Percentiles rank a stretch among this genome's conserved stretches.
Conservation (phyloP, 2,329 filamentous ascomycete genomes). For the Alternaria hordeiaustralica region DNA sequence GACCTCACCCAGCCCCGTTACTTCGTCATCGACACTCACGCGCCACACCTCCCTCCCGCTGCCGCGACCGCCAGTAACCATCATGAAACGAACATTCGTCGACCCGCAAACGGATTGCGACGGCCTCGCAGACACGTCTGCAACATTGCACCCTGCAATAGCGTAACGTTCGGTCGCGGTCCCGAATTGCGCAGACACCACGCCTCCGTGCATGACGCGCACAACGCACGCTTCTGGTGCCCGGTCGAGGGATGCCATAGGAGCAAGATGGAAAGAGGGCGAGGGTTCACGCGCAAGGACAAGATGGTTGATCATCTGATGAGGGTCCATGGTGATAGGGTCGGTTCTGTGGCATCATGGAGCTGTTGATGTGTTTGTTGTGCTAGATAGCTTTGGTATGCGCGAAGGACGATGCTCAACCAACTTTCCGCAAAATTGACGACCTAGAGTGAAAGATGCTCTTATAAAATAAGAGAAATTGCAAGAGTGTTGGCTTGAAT, state of each 20-base stretch:
- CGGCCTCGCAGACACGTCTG: neutral
- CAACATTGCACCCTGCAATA: neutral
- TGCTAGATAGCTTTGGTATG: too few species aligned
- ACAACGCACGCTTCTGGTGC: neutral
- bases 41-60: too few species aligned
- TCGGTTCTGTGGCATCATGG: neutral
- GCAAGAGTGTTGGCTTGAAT: too few species aligned
- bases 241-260: neutral
- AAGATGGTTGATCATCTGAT: neutral
- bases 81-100: rapidly evolving
- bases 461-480: too few species aligned
- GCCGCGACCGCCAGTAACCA: too few species aligned
- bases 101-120: rapidly evolving
- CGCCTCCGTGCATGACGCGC: neutral
- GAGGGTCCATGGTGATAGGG: neutral
- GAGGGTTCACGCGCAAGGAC: neutral
- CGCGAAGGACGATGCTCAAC: too few species aligned
- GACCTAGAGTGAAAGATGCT: too few species aligned
- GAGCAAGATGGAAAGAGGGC: neutral
- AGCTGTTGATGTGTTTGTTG: too few species aligned
- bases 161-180: neutral
- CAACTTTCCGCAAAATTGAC: too few species aligned
- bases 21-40: too few species aligned
- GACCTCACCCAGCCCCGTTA: too few species aligned
- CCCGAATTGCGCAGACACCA: neutral